Evolutionary conservation across 148 eudicot species (phyloP).

Genomic region (Rhododendron mucronatum): DNA sequence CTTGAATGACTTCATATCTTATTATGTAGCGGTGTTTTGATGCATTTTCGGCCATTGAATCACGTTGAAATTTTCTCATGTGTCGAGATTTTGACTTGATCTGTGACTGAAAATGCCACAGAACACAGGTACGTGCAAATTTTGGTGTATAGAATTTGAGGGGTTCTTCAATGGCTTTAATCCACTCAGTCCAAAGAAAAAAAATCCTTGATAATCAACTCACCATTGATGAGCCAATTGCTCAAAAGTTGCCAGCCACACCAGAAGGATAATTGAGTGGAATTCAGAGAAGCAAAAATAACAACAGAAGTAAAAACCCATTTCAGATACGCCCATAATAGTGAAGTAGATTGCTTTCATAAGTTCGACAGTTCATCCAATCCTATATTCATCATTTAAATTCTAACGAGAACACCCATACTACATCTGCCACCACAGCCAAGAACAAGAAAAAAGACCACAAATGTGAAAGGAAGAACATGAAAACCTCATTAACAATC

Average conservation of each 20-base stretch:
- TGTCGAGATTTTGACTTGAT: not conserved
- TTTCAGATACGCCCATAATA: not conserved
- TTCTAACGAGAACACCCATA: not conserved
- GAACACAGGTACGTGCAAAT: not conserved
- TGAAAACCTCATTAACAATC: slow-evolving; percentile 14
- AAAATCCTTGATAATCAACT: not conserved
- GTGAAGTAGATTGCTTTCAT: not conserved
- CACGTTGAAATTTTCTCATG: not conserved
- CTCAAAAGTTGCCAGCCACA: not conserved
- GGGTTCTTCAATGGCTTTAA: slow-evolving; percentile 14
- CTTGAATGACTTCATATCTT: slow-evolving; percentile 25
- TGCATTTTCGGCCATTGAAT: not conserved
- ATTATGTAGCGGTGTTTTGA: not conserved
- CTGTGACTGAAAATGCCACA: not conserved
- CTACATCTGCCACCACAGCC: not conserved
- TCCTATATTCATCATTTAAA: not conserved
- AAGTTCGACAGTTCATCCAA: not conserved
- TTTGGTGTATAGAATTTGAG: not conserved
- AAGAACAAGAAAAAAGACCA: not conserved
- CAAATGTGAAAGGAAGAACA: not conserved
- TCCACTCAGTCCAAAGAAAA: not conserved
- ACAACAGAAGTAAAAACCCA: not conserved
- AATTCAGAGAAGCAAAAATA: not conserved
- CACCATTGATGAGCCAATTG: not conserved
- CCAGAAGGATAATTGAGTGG: not conserved